Conservation (phyloP, 176 grass and related monocot species). For the Ensete glaucum region DNA sequence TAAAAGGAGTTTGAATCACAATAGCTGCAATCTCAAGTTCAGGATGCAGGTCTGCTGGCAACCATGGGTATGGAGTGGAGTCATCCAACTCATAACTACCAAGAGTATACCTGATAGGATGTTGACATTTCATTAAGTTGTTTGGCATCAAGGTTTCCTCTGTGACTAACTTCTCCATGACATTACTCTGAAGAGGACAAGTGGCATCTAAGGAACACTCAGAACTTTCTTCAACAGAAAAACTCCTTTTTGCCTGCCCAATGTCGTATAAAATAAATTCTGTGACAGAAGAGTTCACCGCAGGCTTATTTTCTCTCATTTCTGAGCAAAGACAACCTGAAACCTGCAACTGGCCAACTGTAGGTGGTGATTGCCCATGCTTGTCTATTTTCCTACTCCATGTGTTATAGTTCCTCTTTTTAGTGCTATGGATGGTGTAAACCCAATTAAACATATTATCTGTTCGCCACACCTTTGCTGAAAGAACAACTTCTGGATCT, state of each 20-base stretch:
- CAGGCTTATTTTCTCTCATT: constrained; percentile 42
- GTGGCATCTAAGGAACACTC: constrained; percentile 23
- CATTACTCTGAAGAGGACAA: constrained; percentile 27
- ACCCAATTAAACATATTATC: constrained; percentile 75
- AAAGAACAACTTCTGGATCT: constrained; percentile 56
- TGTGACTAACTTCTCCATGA: constrained; percentile 27
- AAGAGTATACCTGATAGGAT: constrained; percentile 18
- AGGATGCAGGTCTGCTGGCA: constrained; percentile 59
- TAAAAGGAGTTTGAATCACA: constrained; percentile 59
- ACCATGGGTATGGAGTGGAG: constrained; percentile 52
- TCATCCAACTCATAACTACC: constrained; percentile 24
- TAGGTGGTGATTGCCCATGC: constrained; percentile 36
- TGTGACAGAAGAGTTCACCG: constrained; percentile 56
- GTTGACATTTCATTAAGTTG: constrained; percentile 28
- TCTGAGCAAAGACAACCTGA: constrained; percentile 83
- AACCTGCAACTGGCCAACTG: constrained; percentile 86
- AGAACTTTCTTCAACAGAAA: constrained; percentile 43
- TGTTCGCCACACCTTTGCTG: constrained; percentile 58
- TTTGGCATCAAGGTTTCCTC: constrained; percentile 23
- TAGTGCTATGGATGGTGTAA: constrained; percentile 77
- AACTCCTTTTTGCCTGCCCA: constrained; percentile 57
- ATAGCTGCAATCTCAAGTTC: constrained; percentile 65
- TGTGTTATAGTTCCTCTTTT: constrained; percentile 33
- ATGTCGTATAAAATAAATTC: constrained; percentile 93
- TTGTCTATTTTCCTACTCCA: constrained; percentile 40